Evolutionary conservation across 441 rosid genomes (phyloP).

Genomic region (Jatropha multifida): DNA sequence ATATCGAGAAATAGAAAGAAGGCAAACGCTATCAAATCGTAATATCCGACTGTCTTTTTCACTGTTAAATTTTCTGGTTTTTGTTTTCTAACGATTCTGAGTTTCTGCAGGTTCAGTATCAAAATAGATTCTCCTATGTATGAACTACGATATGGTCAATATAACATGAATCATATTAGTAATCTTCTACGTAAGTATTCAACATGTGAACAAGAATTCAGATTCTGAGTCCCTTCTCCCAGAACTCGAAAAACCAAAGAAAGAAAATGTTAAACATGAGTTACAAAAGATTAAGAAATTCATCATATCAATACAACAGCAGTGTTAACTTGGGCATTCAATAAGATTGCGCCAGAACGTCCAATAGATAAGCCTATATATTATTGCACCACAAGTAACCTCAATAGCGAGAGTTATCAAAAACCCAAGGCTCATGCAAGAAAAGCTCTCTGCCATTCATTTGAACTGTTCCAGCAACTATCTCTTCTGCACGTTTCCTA

Average conservation of each 20-base stretch:
- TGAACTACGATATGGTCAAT: not conserved
- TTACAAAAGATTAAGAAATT: not conserved
- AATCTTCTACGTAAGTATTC: not conserved
- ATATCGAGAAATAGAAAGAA: not conserved
- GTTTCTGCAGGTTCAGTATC: not conserved
- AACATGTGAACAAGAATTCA: too few species aligned
- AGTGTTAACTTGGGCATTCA: too few species aligned
- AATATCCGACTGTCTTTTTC: not conserved
- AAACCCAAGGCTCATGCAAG: conserved; percentile 74
- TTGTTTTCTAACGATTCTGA: not conserved
- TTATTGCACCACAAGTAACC: conserved; percentile 9
- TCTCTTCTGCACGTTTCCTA: conserved; percentile 74
- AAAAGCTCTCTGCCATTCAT: conserved; percentile 94
- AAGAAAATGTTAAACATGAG: too few species aligned
- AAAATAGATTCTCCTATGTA: not conserved
- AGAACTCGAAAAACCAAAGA: too few species aligned
- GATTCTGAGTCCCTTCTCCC: too few species aligned
- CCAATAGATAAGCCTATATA: not conserved
- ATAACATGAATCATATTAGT: not conserved
- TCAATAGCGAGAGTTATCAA: conserved; percentile 65
- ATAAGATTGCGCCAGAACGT: not conserved
- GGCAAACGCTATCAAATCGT: not conserved
- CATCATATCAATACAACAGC: not conserved
- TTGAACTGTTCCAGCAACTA: conserved; percentile 65
- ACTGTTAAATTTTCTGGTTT: not conserved